Percentiles rank a stretch among this genome's conserved stretches.
These are phyloP conservation scores for Penicillium sp. DNA, from an alignment of 2,329 filamentous ascomycete genomes.

Conservation along the genomic window DNA sequence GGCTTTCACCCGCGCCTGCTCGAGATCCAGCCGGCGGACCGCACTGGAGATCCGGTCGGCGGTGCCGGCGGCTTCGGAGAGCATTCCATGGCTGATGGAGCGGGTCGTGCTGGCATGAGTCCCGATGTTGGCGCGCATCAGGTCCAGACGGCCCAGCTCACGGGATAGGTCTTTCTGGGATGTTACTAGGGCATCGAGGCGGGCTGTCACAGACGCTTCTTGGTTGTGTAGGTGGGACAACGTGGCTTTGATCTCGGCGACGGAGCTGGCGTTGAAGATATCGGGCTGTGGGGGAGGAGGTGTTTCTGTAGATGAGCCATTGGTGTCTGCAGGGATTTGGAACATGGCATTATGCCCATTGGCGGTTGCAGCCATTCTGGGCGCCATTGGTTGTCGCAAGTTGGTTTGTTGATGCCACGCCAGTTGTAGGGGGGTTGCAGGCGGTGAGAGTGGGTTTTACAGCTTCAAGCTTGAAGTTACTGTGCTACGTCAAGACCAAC, in stretches of 20 bases:
- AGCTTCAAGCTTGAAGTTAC: not conserved
- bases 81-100: constrained; percentile 84
- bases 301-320: constrained; percentile 2
- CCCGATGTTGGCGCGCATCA: constrained; percentile 83
- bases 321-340: constrained; percentile 6
- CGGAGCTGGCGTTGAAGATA: constrained; percentile 70
- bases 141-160: constrained; percentile 82
- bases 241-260: constrained; percentile 76
- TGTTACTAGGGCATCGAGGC: constrained; percentile 72
- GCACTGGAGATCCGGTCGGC: constrained; percentile 81
- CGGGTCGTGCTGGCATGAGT: constrained; percentile 82
- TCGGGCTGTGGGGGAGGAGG: constrained; percentile 24
- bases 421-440: constrained; percentile 7
- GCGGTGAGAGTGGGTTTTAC: constrained; percentile 16
- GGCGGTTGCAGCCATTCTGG: constrained; percentile 18
- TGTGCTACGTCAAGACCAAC: not conserved
- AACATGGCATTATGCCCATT: constrained; percentile 30
- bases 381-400: constrained; percentile 2
- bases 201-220: constrained; percentile 71
- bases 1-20: constrained; percentile 87
- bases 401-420: constrained; percentile 20
- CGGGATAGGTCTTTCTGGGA: constrained; percentile 84
- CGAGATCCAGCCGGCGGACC: constrained; percentile 82
- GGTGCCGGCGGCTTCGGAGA: constrained; percentile 79
- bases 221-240: constrained; percentile 73